phyloP scores from a whole-genome alignment of 768 basidiomycete species.

The Russula emetica region DNA sequence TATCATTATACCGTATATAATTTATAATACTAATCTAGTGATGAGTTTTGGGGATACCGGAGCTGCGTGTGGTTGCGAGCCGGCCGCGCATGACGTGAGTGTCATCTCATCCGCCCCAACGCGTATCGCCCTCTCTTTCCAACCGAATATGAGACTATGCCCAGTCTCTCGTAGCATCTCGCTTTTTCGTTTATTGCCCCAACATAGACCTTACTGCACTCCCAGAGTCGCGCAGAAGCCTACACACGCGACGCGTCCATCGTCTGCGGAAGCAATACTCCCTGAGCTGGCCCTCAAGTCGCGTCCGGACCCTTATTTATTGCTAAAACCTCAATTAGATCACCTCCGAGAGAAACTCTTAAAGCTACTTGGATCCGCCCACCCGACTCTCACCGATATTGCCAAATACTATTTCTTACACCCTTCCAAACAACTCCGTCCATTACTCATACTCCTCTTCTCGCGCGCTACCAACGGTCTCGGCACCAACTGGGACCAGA shows the following conservation, averaged over 20 bases:
- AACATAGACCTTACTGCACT: slow-evolving; percentile 9
- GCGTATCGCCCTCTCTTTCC: background rate
- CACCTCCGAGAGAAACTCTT: slow-evolving; percentile 69
- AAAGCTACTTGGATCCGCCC: slow-evolving; percentile 78
- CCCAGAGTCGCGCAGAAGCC: slow-evolving; percentile 23
- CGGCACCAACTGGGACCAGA: slow-evolving; percentile 57
- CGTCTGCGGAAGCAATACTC: slow-evolving; percentile 1
- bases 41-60: background rate
- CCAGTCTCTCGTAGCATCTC: slow-evolving; percentile 5
- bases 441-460: slow-evolving; percentile 84
- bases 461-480: slow-evolving; percentile 91
- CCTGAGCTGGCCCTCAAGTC: slow-evolving; percentile 6
- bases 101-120: too few relatives aligned
- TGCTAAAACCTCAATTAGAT: slow-evolving; percentile 70
- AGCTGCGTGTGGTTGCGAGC: too few relatives aligned
- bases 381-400: slow-evolving; percentile 81
- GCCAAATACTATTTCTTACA: slow-evolving; percentile 91
- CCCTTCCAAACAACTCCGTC: slow-evolving; percentile 86
- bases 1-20: slow-evolving; percentile 23
- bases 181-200: slow-evolving; percentile 5
- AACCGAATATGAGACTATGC: slow-evolving; percentile 23
- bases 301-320: slow-evolving; percentile 58
- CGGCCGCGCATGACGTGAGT: too few relatives aligned
- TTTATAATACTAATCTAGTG: slow-evolving; percentile 1
- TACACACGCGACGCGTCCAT: slow-evolving; percentile 6